Conservation (phyloP, 192 early-diverging fungal species). For the Backusella parvicylindrica region DNA sequence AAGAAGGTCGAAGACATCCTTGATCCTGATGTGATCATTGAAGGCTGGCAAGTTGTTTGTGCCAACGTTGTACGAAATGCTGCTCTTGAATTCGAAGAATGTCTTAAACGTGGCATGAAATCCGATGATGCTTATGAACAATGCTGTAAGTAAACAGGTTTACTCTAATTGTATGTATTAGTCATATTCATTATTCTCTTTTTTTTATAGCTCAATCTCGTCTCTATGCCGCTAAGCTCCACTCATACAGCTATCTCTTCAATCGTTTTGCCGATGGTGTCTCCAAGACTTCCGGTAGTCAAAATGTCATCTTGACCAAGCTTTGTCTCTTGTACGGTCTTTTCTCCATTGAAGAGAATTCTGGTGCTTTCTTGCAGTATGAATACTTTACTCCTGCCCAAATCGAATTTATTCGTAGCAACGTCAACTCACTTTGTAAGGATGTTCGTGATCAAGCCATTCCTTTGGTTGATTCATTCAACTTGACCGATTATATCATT, state of each 20-base stretch:
- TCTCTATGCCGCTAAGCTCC: constrained; percentile 79
- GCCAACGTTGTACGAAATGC: constrained; percentile 83
- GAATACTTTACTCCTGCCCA: constrained; percentile 76
- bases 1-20: constrained; percentile 49
- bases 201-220: constrained; percentile 58
- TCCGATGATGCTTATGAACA: constrained; percentile 84
- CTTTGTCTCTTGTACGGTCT: constrained; percentile 83
- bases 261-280: constrained; percentile 78
- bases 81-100: constrained; percentile 72
- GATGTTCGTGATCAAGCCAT: constrained; percentile 77
- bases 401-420: constrained; percentile 63
- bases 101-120: constrained; percentile 58
- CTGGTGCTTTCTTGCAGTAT: constrained; percentile 85
- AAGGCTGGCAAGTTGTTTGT: constrained; percentile 79
- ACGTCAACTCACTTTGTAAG: constrained; percentile 64
- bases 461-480: constrained; percentile 84
- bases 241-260: constrained; percentile 81
- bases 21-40: constrained; percentile 60
- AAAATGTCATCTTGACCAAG: constrained; percentile 61
- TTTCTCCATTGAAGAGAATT: constrained; percentile 77
- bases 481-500: constrained; percentile 85
- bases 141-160: constrained; percentile 44
- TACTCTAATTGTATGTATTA: neutral
- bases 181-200: neutral
- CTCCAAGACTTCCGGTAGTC: constrained; percentile 54